Evolutionary conservation across 257 asterid species (phyloP), one percentile per base, ranked within the genome.

Genomic region (Solanum verrucosum): DNA sequence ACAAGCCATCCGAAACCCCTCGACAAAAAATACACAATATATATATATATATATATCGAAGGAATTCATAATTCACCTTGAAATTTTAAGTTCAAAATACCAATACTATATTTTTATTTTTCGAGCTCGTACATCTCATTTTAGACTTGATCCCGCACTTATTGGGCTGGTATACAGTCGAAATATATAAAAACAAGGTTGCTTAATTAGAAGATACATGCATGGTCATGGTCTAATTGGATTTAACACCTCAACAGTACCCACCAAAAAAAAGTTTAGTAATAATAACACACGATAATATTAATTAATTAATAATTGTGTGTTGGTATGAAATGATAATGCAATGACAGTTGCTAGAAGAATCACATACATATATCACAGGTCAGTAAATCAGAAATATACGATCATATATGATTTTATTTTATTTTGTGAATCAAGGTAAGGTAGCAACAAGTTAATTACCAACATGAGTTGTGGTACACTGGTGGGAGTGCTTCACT

Each of bases 71-170:
- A 49, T 49, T 49, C 7, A 49, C 3, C 59, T 14, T 5, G 14
- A 49, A 49, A 15, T 5, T 14, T 13, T 46, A 49, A 15, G 21
- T 49, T 49, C 7, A 5, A 49, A 14, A 15, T 1, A 2, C 8
- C 0, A 49, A 49, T 0, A 52, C 9, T 18, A 52, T 52, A 52
- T 52, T 52, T 52, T 52, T 52, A 56, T 56, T 56, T 56, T 49
- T 56, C 3, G 1, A 52, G 9, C 18, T 46, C 7, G 0, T 0
- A 0, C 0, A 1, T 13, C 59, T 13, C 6, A 14, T 46, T 46
- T 46, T 46, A 46, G 59, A 46, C 59, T 46, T 46, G 59, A 46
- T 46, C 18, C 59, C 59, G 59, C 65, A 18, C 65, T 1, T 16
- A 2, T 18, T 1, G 10, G 1, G 65, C n/a, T 56, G 65, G n/a